These are phyloP conservation scores for Coemansia furcata DNA, from an alignment of 192 early-diverging fungal species.

Conservation along the genomic window DNA sequence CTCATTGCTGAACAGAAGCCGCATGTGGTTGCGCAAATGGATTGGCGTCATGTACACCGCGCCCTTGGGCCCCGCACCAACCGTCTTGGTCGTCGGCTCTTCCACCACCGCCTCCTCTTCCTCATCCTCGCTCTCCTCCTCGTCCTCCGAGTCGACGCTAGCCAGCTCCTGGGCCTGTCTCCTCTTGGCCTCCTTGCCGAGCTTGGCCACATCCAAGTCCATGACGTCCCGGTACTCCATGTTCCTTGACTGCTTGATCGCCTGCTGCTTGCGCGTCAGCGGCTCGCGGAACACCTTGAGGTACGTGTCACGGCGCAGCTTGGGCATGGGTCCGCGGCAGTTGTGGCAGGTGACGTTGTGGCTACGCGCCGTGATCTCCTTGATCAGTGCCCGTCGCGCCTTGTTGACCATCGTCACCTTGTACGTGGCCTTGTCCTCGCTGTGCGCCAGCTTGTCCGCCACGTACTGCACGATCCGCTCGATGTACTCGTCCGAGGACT, in stretches of 20 bases:
- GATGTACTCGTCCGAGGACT: constrained; percentile 59
- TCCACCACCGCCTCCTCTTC: constrained; percentile 17
- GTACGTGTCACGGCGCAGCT: constrained; percentile 77
- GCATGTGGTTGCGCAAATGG: constrained; percentile 76
- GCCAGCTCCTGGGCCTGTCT: constrained; percentile 1
- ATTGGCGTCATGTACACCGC: constrained; percentile 63
- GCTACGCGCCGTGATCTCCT: constrained; percentile 38
- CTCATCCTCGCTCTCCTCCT: constrained; percentile 51
- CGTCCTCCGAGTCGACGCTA: constrained; percentile 13
- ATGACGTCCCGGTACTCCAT: constrained; percentile 49
- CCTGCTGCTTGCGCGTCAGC: constrained; percentile 64
- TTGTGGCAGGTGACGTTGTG: constrained; percentile 59
- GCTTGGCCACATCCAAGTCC: constrained; percentile 17
- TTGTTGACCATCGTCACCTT: constrained; percentile 52
- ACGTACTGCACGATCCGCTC: constrained; percentile 63
- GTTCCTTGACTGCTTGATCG: constrained; percentile 58
- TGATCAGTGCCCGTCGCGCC: constrained; percentile 40
- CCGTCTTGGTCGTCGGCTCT: constrained; percentile 22
- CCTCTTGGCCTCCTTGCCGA: constrained; percentile 19
- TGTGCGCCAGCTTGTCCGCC: constrained; percentile 25
- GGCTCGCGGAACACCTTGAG: constrained; percentile 82
- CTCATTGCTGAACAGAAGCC: constrained; percentile 78
- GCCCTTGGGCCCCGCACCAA: not conserved
- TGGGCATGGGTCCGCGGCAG: constrained; percentile 63
- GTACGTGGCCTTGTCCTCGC: constrained; percentile 24